Evolutionary conservation across 2,329 filamentous ascomycete species (phyloP).

Genomic region (Fusarium continuum): DNA sequence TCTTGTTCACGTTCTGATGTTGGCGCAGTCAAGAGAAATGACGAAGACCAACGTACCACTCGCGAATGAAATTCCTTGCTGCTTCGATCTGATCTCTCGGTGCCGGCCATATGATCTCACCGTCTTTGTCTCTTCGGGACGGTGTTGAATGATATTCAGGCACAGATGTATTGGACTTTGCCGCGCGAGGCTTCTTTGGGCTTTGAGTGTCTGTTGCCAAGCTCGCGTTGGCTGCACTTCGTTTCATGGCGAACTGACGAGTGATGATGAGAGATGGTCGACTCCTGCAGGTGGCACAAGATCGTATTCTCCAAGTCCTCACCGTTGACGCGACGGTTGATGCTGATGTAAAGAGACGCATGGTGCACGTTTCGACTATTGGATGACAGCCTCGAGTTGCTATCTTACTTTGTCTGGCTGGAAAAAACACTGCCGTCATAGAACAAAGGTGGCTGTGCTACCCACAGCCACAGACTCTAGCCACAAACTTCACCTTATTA

Average conservation of each 20-base stretch:
- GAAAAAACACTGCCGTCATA: conserved; percentile 16
- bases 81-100: conserved; percentile 62
- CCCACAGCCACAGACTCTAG: background rate
- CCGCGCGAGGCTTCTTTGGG: conserved; percentile 7
- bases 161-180: background rate
- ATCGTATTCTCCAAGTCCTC: fast-evolving
- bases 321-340: no score
- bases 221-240: background rate
- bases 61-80: conserved; percentile 64
- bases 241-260: conserved; percentile 15
- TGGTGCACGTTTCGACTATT: background rate
- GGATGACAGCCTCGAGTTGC: background rate
- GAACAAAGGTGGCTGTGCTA: conserved; percentile 3
- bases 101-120: conserved; percentile 69
- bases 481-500: background rate
- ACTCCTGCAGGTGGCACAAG: fast-evolving
- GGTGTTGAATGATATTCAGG: conserved; percentile 27
- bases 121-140: conserved; percentile 50
- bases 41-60: conserved; percentile 58
- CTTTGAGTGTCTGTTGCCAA: background rate
- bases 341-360: background rate
- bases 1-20: no score
- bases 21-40: background rate
- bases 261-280: background rate
- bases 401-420: background rate